Percentiles rank a stretch among this genome's conserved stretches.
Conservation (phyloP, 768 basidiomycete genomes). For the Collybia sp. region DNA sequence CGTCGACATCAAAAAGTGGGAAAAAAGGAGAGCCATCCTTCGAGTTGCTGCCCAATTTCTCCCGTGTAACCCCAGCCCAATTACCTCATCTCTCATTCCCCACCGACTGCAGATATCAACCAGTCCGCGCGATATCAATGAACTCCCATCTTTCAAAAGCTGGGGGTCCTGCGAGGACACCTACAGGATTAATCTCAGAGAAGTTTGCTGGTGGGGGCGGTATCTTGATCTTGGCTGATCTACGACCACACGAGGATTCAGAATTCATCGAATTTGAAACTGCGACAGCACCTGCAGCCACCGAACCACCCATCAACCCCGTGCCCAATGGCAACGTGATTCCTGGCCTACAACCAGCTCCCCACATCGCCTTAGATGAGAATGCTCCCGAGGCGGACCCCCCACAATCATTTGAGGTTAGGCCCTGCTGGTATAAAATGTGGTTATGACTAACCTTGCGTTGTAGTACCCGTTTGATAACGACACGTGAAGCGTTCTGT, state of each 20-base stretch:
- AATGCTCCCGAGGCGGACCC: constrained; percentile 67
- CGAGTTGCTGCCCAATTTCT: constrained; percentile 81
- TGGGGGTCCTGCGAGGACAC: constrained; percentile 12
- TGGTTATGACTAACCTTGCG: constrained; percentile 11
- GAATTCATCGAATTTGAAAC: constrained; percentile 68
- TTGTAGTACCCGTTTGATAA: constrained; percentile 72
- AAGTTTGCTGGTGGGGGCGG: constrained; percentile 80
- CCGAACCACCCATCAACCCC: constrained; percentile 16
- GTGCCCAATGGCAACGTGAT: constrained; percentile 26
- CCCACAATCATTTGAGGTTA: constrained; percentile 81
- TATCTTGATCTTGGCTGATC: constrained; percentile 80
- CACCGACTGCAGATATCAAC: constrained; percentile 74
- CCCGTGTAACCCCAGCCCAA: constrained; percentile 89
- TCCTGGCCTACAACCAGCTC: constrained; percentile 29
- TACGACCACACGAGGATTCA: constrained; percentile 60
- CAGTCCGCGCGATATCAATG: constrained; percentile 76
- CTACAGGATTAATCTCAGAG: constrained; percentile 30
- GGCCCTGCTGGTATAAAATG: constrained; percentile 14
- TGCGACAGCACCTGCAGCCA: constrained; percentile 21
- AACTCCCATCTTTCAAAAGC: constrained; percentile 26
- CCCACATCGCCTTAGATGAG: constrained; percentile 69
- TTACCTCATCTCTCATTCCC: constrained; percentile 84
- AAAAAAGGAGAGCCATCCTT: constrained; percentile 72
- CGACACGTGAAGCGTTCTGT: constrained; percentile 35
- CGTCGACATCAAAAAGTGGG: constrained; percentile 35